These are phyloP conservation scores for Mortierella sp. DNA, from an alignment of 371 early-diverging fungal genomes.

Conservation along the genomic window DNA sequence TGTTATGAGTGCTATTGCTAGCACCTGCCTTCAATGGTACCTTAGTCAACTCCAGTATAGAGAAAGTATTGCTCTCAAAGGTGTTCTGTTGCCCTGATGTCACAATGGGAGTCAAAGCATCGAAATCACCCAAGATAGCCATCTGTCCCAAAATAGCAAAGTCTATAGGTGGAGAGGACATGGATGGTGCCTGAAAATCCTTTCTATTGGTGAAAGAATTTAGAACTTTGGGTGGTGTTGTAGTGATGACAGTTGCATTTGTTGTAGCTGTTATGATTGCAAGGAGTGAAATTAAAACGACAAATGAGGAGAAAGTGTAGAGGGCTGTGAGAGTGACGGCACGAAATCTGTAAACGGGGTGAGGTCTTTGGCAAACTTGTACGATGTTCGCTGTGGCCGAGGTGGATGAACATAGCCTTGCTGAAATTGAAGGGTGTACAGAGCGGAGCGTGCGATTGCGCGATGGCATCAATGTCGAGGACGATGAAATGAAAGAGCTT, in stretches of 20 bases:
- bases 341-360: not conserved
- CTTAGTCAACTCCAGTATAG: conserved; percentile 36
- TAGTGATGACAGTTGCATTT: conserved; percentile 3
- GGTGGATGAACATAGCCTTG: not conserved
- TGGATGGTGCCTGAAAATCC: not conserved
- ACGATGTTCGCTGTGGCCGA: not conserved
- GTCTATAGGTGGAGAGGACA: conserved; percentile 35
- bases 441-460: not conserved
- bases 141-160: conserved; percentile 39
- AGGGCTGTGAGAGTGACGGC: not conserved
- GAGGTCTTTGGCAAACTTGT: not conserved
- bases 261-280: not conserved
- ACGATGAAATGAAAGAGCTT: not conserved
- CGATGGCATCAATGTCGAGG: not conserved
- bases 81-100: conserved; percentile 38
- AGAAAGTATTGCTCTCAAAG: conserved; percentile 34
- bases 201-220: conserved; percentile 15
- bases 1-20: not conserved
- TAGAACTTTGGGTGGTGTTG: conserved; percentile 8
- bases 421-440: not conserved
- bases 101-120: conserved; percentile 41
- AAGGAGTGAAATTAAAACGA: not conserved
- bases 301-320: not conserved
- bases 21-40: conserved; percentile 1
- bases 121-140: conserved; percentile 50